These are phyloP conservation scores for Fusarium equiseti DNA, from an alignment of 2,329 filamentous ascomycete species.

Conservation along the genomic window DNA sequence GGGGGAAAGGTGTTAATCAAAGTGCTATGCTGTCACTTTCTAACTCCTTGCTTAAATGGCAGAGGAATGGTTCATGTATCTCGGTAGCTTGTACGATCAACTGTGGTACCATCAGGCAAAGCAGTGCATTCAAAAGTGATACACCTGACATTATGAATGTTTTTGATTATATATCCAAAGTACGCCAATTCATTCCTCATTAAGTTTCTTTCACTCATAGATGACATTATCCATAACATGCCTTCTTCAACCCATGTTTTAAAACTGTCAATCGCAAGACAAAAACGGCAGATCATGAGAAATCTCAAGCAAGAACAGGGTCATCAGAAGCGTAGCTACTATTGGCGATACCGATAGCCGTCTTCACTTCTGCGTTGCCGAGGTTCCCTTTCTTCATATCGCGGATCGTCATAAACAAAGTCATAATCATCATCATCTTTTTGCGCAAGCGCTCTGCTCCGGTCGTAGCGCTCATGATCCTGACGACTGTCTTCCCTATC, in stretches of 20 bases:
- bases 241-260: conserved; percentile 11
- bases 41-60: not conserved
- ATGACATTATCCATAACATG: not conserved
- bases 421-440: conserved; percentile 47
- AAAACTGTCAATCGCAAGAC: not conserved
- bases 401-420: conserved; percentile 48
- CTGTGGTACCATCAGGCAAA: conserved; percentile 1
- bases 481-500: conserved; percentile 24
- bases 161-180: not conserved
- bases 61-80: not conserved
- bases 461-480: conserved; percentile 33
- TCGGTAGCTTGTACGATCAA: not conserved
- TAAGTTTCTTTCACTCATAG: conserved; percentile 12
- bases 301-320: conserved; percentile 17
- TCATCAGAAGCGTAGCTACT: not conserved
- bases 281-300: conserved; percentile 17
- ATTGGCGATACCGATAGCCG: conserved; percentile 40
- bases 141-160: not conserved
- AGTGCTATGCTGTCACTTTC: not conserved
- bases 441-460: conserved; percentile 36
- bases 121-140: not conserved
- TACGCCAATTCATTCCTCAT: conserved; percentile 34
- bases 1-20: conserved; percentile 1
- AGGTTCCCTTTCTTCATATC: conserved; percentile 45
- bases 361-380: conserved; percentile 46